Evolutionary conservation across 1,139 yeast genomes (phyloP).

Genomic region (Blastobotrys aristatus): DNA sequence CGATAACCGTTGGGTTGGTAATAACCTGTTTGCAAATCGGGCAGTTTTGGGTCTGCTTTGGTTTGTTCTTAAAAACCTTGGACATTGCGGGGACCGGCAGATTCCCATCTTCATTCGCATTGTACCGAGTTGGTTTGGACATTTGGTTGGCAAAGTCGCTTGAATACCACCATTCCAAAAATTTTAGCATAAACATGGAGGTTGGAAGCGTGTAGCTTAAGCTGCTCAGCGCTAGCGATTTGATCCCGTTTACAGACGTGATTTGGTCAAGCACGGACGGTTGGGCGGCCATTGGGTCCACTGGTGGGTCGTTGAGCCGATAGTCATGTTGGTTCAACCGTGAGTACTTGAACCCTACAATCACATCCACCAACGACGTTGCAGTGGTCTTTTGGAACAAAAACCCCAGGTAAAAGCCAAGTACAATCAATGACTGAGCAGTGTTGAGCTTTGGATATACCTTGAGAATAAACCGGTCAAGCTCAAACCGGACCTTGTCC

Average conservation of each 20-base stretch:
- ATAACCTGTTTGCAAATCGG: slow-evolving; percentile 67
- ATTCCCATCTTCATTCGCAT: slow-evolving; percentile 35
- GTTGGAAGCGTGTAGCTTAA: slow-evolving; percentile 59
- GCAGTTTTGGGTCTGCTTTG: slow-evolving; percentile 39
- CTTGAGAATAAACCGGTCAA: slow-evolving; percentile 48
- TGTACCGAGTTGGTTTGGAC: slow-evolving; percentile 49
- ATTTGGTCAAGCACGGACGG: slow-evolving; percentile 8
- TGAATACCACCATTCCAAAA: slow-evolving; percentile 93
- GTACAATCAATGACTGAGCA: slow-evolving; percentile 44
- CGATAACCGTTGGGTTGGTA: slow-evolving; percentile 79
- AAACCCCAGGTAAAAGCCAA: slow-evolving; percentile 60
- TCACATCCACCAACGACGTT: slow-evolving; percentile 56
- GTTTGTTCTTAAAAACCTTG: slow-evolving; percentile 8
- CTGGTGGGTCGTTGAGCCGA: slow-evolving; percentile 36
- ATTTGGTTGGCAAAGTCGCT: slow-evolving; percentile 67
- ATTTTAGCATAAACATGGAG: slow-evolving; percentile 77
- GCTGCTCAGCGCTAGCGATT: slow-evolving; percentile 17
- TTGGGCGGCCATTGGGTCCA: slow-evolving; percentile 11
- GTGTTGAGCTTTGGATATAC: slow-evolving; percentile 59
- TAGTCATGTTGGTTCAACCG: slow-evolving; percentile 64
- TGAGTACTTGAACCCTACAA: slow-evolving; percentile 64
- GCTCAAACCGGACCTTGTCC: slow-evolving; percentile 25
- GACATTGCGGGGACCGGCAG: slow-evolving; percentile 47
- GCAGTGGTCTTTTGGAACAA: slow-evolving; percentile 64
- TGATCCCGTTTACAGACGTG: slow-evolving; percentile 11